Percentiles rank a stretch among this genome's conserved stretches.
phyloP scores from a whole-genome alignment of 2,329 filamentous ascomycete species.

The Beauveria asiatica region DNA sequence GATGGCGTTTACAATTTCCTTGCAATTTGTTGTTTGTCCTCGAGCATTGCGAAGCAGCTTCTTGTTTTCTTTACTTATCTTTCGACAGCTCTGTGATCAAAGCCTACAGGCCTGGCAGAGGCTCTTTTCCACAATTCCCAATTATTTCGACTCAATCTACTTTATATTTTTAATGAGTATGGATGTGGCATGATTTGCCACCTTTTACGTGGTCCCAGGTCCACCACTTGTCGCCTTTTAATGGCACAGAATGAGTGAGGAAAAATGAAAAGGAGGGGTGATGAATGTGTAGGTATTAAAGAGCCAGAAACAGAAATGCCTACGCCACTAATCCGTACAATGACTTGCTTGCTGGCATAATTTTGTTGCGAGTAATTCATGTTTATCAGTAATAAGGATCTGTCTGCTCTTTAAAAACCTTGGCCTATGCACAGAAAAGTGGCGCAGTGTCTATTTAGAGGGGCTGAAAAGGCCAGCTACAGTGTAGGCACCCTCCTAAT shows the following conservation, averaged over 20 bases:
- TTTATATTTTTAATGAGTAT: neutral
- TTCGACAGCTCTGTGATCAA: neutral
- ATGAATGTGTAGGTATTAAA: too few species aligned
- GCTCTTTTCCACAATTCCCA: neutral
- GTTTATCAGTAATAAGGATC: too few species aligned
- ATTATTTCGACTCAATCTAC: neutral
- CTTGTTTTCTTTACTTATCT: neutral
- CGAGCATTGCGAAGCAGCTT: slow-evolving; percentile 6
- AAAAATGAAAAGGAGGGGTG: too few species aligned
- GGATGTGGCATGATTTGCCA: neutral
- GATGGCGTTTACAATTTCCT: slow-evolving; percentile 11
- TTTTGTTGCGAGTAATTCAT: neutral
- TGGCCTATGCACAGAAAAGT: neutral
- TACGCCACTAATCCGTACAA: neutral
- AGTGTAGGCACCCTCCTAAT: neutral
- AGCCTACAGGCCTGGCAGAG: neutral
- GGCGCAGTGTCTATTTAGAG: slow-evolving; percentile 1
- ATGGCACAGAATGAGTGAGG: too few species aligned
- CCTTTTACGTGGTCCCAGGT: neutral
- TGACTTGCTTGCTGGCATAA: neutral
- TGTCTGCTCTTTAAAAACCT: neutral
- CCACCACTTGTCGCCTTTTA: neutral
- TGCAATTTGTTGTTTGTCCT: slow-evolving; percentile 1
- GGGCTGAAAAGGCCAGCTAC: neutral
- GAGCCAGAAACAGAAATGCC: too few species aligned